Evolutionary conservation across 306 rosid species (phyloP).

Genomic region (Casuarina cunninghamiana): DNA sequence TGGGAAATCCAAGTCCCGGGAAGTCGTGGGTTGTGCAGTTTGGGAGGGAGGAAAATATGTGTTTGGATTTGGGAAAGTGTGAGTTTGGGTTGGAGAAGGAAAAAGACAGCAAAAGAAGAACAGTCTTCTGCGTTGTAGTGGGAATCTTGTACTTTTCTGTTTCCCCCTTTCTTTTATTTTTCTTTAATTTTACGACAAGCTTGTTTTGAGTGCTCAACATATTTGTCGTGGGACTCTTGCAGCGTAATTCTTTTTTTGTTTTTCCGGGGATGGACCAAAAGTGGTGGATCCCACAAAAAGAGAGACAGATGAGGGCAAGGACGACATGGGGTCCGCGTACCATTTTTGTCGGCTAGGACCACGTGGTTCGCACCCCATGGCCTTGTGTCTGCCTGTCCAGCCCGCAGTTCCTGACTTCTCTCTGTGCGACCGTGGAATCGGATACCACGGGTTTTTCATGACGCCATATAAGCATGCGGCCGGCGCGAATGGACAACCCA

Average conservation of each 20-base stretch:
- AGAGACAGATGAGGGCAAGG: neutral
- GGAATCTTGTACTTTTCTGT: conserved; percentile 31
- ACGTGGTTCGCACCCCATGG: neutral
- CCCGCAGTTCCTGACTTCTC: neutral
- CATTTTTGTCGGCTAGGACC: neutral
- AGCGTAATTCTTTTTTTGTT: neutral
- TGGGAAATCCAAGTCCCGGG: conserved; percentile 26
- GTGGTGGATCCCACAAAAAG: conserved; percentile 26
- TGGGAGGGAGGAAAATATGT: conserved; percentile 27
- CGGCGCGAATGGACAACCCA: too few species aligned
- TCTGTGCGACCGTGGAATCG: neutral
- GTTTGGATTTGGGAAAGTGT: conserved; percentile 19
- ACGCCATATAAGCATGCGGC: neutral
- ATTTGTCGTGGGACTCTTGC: too few species aligned
- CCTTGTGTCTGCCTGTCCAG: neutral
- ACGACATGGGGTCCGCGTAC: neutral
- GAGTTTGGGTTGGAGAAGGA: conserved; percentile 14
- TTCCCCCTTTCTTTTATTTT: neutral
- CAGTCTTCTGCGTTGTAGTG: conserved; percentile 32
- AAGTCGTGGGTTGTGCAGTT: conserved; percentile 14
- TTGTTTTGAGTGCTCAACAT: too few species aligned
- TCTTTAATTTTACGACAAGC: neutral
- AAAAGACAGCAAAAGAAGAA: conserved; percentile 25
- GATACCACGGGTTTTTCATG: conserved; percentile 32
- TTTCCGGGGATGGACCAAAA: neutral